A percentile compares a stretch with the other conserved stretches of the same genome.
Conservation (phyloP, 2,329 filamentous ascomycete genomes). For the Xylaria sp. region DNA sequence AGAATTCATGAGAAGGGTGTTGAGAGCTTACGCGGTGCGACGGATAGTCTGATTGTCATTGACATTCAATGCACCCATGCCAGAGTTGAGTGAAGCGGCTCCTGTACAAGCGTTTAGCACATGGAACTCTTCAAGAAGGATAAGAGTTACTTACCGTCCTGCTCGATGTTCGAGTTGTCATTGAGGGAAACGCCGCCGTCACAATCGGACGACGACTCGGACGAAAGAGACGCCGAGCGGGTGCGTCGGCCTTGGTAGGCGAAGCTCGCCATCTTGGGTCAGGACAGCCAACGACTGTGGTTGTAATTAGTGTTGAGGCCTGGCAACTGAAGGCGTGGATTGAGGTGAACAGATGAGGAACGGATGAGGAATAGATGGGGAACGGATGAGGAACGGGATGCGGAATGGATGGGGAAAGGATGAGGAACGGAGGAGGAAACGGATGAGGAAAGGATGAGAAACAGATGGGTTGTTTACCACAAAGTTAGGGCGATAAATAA, state of each 20-base stretch:
- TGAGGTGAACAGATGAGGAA: too few relatives aligned
- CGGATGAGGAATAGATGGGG: too few relatives aligned
- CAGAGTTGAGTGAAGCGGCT: conserved; percentile 12
- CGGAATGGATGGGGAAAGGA: too few relatives aligned
- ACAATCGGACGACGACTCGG: conserved; percentile 10
- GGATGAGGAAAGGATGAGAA: too few relatives aligned
- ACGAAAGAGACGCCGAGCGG: conserved; percentile 16
- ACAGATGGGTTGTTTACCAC: too few relatives aligned
- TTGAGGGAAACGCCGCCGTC: conserved; percentile 7
- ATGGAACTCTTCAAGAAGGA: not conserved
- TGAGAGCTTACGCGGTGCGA: conserved; percentile 11
- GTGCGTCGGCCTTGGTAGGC: conserved; percentile 4
- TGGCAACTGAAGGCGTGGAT: not conserved
- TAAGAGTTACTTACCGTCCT: conserved; percentile 1
- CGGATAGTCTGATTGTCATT: conserved; percentile 2
- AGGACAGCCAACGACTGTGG: not conserved
- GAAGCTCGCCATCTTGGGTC: conserved; percentile 13
- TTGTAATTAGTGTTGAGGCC: not conserved
- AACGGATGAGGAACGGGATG: too few relatives aligned
- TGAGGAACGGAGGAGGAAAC: too few relatives aligned
- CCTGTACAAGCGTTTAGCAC: conserved; percentile 9
- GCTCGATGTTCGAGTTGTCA: too few relatives aligned
- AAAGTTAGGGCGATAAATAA: too few relatives aligned
- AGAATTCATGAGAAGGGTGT: not conserved
- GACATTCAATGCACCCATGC: conserved; percentile 12